Evolutionary conservation across 2,329 filamentous ascomycete genomes (phyloP), one percentile per base, ranked within the genome.

Genomic region (Microascus cirrosus): DNA sequence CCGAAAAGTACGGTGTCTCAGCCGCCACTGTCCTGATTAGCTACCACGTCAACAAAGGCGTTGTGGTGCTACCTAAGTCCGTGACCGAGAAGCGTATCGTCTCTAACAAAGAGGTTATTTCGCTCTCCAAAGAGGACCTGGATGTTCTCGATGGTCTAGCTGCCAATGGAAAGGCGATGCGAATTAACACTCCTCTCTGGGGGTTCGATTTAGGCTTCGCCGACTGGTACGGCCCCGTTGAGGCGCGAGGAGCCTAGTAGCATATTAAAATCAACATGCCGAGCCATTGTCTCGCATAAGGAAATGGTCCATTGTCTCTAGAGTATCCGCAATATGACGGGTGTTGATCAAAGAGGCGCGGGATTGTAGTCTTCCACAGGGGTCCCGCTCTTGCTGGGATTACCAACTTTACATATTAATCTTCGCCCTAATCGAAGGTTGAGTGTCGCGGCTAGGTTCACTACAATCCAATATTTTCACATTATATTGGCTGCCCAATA

Each of bases 191-290:
- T 15, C 68, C 69, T 54, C 62, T 68, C 20, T 70, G 61, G 60
- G 69, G 68, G 18, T 68, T 61, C 22, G 67, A 69, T 60, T 62
- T 70, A 2, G 61, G 61, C 13, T 62, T 62, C 22, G 51, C 51
- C 1, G 61, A 62, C 72, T 35, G 77, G 75, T 61, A 70, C 70
- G 13, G 62, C 73, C 51, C 77, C 76, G 74, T 22, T 22, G 22
- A 48, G 42, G 36, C 36, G 36, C n/a, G n/a, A 42, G 36, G 3
- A 18, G 12, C 12, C 12, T 12, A 15, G 3, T 42, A 3, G 36
- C n/a, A 42, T 42, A 42, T 12, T 6, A 4, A 42, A 11, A 42
- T 15, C n/a, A n/a, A n/a, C n/a, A n/a, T n/a, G n/a, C n/a, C n/a
- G n/a, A n/a, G n/a, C n/a, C n/a, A n/a, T n/a, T n/a, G n/a, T n/a